These are phyloP conservation scores for Sophora flavescens DNA, from an alignment of 306 rosid species.

Conservation along the genomic window DNA sequence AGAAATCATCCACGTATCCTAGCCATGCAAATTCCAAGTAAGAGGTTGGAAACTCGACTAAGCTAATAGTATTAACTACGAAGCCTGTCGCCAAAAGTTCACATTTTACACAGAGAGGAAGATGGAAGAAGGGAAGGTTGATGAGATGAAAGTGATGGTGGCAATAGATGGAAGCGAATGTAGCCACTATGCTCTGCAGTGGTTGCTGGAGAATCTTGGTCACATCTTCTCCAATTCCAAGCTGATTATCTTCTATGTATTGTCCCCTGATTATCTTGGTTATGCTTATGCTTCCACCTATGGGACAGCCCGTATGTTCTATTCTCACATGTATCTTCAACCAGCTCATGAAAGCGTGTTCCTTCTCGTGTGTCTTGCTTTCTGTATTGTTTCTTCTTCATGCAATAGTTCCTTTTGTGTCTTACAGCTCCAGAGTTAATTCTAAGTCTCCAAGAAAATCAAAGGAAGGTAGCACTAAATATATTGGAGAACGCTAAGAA, in stretches of 20 bases:
- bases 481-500: constrained; percentile 49
- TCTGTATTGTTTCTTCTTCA: neutral
- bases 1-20: neutral
- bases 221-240: constrained; percentile 34
- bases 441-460: constrained; percentile 43
- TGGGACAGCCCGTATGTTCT: constrained; percentile 42
- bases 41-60: too few species aligned
- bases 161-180: constrained; percentile 38
- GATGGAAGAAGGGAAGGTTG: neutral
- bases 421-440: constrained; percentile 47
- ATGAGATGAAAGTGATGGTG: constrained; percentile 26
- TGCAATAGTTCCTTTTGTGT: neutral
- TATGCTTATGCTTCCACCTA: constrained; percentile 39
- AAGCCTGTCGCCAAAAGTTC: neutral
- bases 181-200: constrained; percentile 26
- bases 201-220: constrained; percentile 27
- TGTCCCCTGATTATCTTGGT: constrained; percentile 34
- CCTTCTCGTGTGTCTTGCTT: neutral
- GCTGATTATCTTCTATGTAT: constrained; percentile 47
- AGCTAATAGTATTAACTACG: too few species aligned
- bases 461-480: constrained; percentile 32
- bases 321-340: neutral
- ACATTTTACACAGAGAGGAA: neutral
- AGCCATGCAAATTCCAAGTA: neutral
- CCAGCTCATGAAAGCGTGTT: neutral